These are phyloP conservation scores for Rhododendron molle DNA, from an alignment of 148 eudicot genomes.

Conservation along the genomic window DNA sequence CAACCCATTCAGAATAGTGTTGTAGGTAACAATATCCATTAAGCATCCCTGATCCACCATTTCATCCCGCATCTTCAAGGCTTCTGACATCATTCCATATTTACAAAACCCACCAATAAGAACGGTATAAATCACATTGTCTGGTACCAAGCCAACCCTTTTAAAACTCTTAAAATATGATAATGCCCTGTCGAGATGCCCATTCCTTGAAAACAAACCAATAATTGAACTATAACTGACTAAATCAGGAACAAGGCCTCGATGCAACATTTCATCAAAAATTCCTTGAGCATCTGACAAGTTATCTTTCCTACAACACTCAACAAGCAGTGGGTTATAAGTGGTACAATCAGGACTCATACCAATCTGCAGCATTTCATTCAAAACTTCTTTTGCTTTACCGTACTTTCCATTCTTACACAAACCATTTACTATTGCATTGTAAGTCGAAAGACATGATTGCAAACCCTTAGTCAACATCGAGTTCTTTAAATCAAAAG, in stretches of 20 bases:
- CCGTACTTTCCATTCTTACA: constrained; percentile 48
- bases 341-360: constrained; percentile 55
- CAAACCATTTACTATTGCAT: constrained; percentile 58
- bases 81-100: constrained; percentile 44
- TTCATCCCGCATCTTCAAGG: constrained; percentile 69
- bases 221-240: constrained; percentile 68
- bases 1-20: constrained; percentile 72
- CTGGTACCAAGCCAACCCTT: constrained; percentile 56
- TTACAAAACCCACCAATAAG: constrained; percentile 69
- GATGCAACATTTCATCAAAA: constrained; percentile 48
- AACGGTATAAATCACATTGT: constrained; percentile 69
- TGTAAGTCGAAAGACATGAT: constrained; percentile 49
- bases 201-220: constrained; percentile 49
- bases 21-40: constrained; percentile 81
- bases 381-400: constrained; percentile 54
- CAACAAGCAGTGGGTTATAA: constrained; percentile 60
- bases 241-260: constrained; percentile 52
- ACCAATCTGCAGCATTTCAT: constrained; percentile 56
- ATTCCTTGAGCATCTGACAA: constrained; percentile 40
- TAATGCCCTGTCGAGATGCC: constrained; percentile 53
- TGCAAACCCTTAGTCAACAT: constrained; percentile 57
- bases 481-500: constrained; percentile 41
- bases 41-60: constrained; percentile 63
- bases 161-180: constrained; percentile 49
- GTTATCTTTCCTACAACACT: constrained; percentile 45